These are phyloP conservation scores for Mycena capillaripes DNA, from an alignment of 768 basidiomycete genomes.

Conservation along the genomic window DNA sequence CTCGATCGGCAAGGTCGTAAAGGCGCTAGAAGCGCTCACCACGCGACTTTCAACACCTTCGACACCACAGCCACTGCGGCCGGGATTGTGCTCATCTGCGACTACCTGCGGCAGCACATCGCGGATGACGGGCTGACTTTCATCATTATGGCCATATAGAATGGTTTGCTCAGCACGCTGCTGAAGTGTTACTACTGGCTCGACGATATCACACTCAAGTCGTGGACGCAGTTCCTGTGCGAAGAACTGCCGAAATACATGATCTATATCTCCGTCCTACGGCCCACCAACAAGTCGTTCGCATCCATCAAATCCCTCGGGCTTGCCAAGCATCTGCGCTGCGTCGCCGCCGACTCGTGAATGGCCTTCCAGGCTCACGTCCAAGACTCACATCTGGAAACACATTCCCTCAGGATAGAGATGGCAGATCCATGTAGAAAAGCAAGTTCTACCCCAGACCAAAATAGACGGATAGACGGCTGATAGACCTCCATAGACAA, in stretches of 20 bases:
- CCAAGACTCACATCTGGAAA: no score
- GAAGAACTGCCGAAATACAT: not conserved
- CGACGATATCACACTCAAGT: not conserved
- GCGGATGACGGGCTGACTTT: not conserved
- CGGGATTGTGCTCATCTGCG: not conserved
- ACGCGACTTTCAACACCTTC: not conserved
- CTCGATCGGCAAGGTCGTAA: not conserved
- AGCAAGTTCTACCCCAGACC: no score
- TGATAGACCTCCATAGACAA: no score
- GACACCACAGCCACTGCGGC: not conserved
- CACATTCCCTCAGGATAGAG: no score
- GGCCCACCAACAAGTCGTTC: not conserved
- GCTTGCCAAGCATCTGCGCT: not conserved
- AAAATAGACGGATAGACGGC: no score
- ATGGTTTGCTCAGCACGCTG: not conserved
- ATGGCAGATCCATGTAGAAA: no score
- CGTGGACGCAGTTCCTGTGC: not conserved
- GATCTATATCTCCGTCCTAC: not conserved
- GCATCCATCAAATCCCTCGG: not conserved
- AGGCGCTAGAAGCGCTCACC: not conserved
- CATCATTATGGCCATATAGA: not conserved
- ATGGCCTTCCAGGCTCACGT: not conserved
- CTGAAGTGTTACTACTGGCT: not conserved
- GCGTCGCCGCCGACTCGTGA: not conserved
- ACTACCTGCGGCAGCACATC: not conserved